phyloP scores from a whole-genome alignment of 805 yeast genomes.

The Saturnispora diversa region DNA sequence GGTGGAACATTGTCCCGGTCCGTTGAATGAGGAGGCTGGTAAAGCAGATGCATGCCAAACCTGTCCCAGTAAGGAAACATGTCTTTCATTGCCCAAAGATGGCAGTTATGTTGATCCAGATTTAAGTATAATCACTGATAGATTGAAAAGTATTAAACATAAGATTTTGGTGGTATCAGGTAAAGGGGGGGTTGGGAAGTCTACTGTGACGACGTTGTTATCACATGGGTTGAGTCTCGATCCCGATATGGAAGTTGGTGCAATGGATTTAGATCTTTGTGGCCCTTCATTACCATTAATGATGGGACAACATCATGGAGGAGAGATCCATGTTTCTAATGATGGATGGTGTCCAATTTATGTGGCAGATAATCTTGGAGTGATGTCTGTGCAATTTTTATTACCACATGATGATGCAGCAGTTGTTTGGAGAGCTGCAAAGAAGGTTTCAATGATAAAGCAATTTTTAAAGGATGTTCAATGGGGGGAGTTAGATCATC shows the following conservation, averaged over 20 bases:
- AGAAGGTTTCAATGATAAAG: conserved; percentile 86
- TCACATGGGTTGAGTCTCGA: conserved; percentile 91
- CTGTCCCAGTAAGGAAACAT: conserved; percentile 87
- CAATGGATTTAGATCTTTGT: conserved; percentile 95
- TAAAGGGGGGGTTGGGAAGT: conserved; percentile 95
- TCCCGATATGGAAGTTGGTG: conserved; percentile 79
- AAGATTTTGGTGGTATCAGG: conserved; percentile 75
- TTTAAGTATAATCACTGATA: conserved; percentile 60
- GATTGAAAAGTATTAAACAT: conserved; percentile 60
- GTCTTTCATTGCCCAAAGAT: conserved; percentile 83
- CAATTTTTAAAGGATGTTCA: conserved; percentile 91
- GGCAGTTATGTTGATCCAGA: conserved; percentile 78
- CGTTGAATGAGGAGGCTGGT: conserved; percentile 91
- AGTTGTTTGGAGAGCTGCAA: conserved; percentile 95
- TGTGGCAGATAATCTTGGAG: conserved; percentile 87
- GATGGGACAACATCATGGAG: conserved; percentile 90
- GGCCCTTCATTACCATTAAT: conserved; percentile 95
- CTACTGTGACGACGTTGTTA: conserved; percentile 92
- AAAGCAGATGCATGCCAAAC: conserved; percentile 89
- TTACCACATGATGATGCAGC: conserved; percentile 90
- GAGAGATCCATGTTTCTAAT: conserved; percentile 78
- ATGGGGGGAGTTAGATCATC: conserved; percentile 86
- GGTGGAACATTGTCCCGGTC: conserved; percentile 93
- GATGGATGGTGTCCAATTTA: conserved; percentile 97
- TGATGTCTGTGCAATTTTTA: conserved; percentile 94